phyloP scores from a whole-genome alignment of 129 eudicot species.

The Erigeron canadensis region DNA sequence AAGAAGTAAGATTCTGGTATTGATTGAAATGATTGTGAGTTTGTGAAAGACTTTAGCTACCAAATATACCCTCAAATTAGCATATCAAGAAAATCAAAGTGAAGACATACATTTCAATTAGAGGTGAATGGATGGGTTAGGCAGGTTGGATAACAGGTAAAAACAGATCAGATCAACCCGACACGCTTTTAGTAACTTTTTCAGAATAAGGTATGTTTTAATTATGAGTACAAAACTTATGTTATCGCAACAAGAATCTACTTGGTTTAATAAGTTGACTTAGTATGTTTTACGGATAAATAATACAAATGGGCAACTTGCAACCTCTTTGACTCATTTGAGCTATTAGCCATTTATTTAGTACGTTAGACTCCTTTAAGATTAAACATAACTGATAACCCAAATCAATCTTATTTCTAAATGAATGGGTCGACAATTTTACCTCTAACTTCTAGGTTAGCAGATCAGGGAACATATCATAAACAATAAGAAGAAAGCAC shows the following conservation, averaged over 20 bases:
- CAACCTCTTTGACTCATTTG: not conserved
- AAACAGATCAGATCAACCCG: no score
- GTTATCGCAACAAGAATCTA: not conserved
- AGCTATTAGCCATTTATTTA: not conserved
- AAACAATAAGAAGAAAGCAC: conserved; percentile 9
- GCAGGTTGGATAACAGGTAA: no score
- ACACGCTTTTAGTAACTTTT: not conserved
- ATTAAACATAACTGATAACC: not conserved
- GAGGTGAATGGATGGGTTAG: no score
- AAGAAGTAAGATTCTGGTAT: not conserved
- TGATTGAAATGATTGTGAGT: not conserved
- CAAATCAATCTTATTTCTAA: not conserved
- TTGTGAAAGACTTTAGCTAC: not conserved
- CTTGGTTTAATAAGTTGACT: not conserved
- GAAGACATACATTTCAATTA: not conserved
- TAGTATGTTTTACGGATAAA: no score
- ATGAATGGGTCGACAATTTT: not conserved
- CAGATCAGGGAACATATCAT: not conserved
- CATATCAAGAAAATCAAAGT: not conserved
- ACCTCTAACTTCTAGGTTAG: not conserved
- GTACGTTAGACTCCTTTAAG: not conserved
- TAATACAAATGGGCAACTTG: no score
- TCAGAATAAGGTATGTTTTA: not conserved
- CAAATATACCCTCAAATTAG: not conserved
- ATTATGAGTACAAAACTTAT: no score